Base-by-base conservation (phyloP, 371 early-diverging fungal species). In the Mucor irregularis region DNA sequence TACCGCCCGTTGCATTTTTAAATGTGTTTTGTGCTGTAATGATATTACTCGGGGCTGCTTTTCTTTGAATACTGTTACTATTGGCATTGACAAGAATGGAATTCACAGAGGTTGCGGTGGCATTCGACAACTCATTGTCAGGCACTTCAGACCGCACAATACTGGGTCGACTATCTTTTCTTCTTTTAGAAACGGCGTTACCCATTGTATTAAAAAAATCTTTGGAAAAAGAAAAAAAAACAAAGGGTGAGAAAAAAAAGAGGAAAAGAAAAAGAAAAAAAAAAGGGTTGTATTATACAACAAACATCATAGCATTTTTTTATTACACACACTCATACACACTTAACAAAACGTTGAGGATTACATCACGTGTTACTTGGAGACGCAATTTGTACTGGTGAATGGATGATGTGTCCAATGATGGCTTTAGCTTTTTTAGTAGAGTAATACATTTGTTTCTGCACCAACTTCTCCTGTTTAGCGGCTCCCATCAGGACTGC, bases 31-130 rank as follows among this genome's bases (percentile, higher is more conserved):
- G 62, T 2, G 39, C 56, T 14, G 43, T 19, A 24, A 44, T 42
- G 25, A 49, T 50, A 21, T 21, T 31, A 3, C 49, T n/a, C 5
- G 43, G 37, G 16, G 25, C 43, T 7, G 21, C 33, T 13, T 24
- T 31, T 49, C 44, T 40, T n/a, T 31, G 43, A 14, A 49, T 34
- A 26, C 43, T 62, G n/a, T n/a, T n/a, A n/a, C n/a, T n/a, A n/a
- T n/a, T n/a, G 2, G 67, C 58, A 53, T 61, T 72, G 22, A 79
- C 64, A 39, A 79, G 71, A 33, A 79, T 79, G 14, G 76, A 76
- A 40, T 67, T 73, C 2, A 76, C 54, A 6, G 80, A 79, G 8
- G 76, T 74, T 1, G 73, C 76, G 4, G 76, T 79, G 21, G 62
- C 64, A 39, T 64, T 69, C 19, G 72, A 64, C 14, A 59, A 54